Conservation (phyloP, 208 protist genomes). For the Naegleria lovaniensis region DNA sequence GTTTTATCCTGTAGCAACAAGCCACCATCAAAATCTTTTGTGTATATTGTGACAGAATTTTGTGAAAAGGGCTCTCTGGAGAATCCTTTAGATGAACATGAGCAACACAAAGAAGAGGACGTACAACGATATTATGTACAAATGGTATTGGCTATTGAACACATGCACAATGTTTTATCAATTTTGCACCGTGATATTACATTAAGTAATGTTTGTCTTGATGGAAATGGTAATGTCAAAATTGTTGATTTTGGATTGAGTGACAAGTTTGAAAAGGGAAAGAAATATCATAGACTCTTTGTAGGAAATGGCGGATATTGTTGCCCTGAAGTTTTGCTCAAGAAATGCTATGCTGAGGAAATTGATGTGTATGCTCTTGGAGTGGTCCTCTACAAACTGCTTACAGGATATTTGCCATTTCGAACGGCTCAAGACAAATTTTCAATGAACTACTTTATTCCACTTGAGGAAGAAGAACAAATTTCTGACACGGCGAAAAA, state of each 20-base stretch:
- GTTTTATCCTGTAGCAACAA: too few species aligned
- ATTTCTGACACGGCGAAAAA: neutral
- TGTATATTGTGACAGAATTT: neutral
- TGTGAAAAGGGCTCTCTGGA: neutral
- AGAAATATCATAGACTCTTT: neutral
- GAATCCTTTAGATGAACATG: neutral
- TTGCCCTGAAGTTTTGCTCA: neutral
- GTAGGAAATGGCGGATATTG: neutral
- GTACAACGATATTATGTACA: neutral
- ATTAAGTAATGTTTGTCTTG: neutral
- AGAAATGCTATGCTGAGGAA: neutral
- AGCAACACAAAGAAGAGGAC: neutral
- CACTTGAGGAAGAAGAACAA: slow-evolving; percentile 15
- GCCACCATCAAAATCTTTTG: too few species aligned
- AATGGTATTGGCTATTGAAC: neutral
- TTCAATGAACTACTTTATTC: neutral
- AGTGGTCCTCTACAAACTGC: neutral
- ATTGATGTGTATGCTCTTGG: slow-evolving; percentile 17
- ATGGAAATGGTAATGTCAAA: neutral
- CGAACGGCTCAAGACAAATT: neutral
- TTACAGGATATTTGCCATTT: slow-evolving; percentile 3
- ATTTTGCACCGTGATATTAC: neutral
- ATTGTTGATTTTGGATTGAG: slow-evolving; percentile 21
- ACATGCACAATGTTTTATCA: neutral
- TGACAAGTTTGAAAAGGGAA: neutral